A percentile compares a stretch with the other conserved stretches of the same genome.
These are phyloP conservation scores for Backusella luteola DNA, from an alignment of 192 early-diverging fungal genomes.

Conservation along the genomic window DNA sequence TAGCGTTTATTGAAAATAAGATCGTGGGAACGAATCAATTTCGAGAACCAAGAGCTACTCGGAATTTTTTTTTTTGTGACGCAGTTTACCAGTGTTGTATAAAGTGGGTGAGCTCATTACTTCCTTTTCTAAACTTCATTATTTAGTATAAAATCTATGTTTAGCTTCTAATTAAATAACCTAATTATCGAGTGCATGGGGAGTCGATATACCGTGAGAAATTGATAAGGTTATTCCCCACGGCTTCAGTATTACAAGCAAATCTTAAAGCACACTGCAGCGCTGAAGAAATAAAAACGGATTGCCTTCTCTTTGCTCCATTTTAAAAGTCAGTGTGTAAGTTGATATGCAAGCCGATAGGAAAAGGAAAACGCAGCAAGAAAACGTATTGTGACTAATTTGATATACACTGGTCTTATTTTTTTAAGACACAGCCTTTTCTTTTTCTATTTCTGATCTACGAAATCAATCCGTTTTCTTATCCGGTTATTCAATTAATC, in stretches of 20 bases:
- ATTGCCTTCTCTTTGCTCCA: not conserved
- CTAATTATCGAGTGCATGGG: not conserved
- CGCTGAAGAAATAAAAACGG: not conserved
- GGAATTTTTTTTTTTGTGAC: not conserved
- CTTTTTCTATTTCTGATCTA: not conserved
- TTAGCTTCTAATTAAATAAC: not conserved
- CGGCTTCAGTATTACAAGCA: not conserved
- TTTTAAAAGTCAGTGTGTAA: not conserved
- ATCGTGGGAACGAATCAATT: not conserved
- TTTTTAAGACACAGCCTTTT: not conserved
- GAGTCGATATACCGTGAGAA: not conserved
- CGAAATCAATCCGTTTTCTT: not conserved
- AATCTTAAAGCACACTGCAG: not conserved
- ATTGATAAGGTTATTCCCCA: not conserved
- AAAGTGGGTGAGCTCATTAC: not conserved
- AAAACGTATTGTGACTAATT: not conserved
- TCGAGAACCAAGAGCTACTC: not conserved
- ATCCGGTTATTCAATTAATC: not conserved
- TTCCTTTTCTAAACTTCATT: not conserved
- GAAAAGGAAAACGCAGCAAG: not conserved
- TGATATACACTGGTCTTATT: not conserved
- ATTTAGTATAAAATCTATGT: not conserved
- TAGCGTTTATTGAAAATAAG: conserved; percentile 1
- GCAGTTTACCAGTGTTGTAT: not conserved
- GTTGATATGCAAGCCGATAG: not conserved